A percentile compares a stretch with the other conserved stretches of the same genome.
Evolutionary conservation across 108 stramenopile species (phyloP).

Genomic region (Cyclotella atomus): DNA sequence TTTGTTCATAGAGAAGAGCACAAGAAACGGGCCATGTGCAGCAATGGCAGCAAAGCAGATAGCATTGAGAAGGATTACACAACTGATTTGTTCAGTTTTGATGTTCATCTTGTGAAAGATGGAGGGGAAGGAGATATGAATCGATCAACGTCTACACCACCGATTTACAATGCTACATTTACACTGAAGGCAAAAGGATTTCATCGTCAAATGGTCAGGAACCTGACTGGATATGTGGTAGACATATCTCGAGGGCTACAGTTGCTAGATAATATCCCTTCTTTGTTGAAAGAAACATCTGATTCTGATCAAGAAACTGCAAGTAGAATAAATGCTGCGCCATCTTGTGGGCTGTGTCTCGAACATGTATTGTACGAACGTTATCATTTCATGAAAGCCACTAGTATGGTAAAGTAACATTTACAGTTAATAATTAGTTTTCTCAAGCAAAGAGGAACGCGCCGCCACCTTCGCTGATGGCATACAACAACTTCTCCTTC

Average conservation of each 20-base stretch:
- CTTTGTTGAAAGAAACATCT: constrained; percentile 8
- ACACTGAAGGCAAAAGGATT: constrained; percentile 72
- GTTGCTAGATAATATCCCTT: constrained; percentile 20
- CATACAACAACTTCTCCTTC: constrained; percentile 90
- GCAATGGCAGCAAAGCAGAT: background rate
- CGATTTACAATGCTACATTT: constrained; percentile 63
- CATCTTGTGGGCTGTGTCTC: constrained; percentile 71
- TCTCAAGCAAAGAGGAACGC: constrained; percentile 84
- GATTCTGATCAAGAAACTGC: no score
- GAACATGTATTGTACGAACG: constrained; percentile 48
- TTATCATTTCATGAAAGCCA: constrained; percentile 4
- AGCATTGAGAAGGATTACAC: background rate
- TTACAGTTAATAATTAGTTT: no score
- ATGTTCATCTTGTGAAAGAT: constrained; percentile 20
- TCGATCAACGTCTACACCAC: constrained; percentile 23
- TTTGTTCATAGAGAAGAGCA: constrained; percentile 78
- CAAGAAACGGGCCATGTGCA: constrained; percentile 8
- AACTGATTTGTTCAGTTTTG: constrained; percentile 41
- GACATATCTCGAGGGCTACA: constrained; percentile 62
- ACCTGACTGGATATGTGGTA: constrained; percentile 79
- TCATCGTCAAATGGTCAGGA: constrained; percentile 78
- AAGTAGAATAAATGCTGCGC: constrained; percentile 62
- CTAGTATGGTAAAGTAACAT: no score
- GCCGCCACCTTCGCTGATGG: constrained; percentile 90
- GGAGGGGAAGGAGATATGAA: constrained; percentile 25